Percentiles rank a stretch among this genome's conserved stretches.
Conservation (phyloP, 345 rosid genomes). For the Mallotus nudiflorus region DNA sequence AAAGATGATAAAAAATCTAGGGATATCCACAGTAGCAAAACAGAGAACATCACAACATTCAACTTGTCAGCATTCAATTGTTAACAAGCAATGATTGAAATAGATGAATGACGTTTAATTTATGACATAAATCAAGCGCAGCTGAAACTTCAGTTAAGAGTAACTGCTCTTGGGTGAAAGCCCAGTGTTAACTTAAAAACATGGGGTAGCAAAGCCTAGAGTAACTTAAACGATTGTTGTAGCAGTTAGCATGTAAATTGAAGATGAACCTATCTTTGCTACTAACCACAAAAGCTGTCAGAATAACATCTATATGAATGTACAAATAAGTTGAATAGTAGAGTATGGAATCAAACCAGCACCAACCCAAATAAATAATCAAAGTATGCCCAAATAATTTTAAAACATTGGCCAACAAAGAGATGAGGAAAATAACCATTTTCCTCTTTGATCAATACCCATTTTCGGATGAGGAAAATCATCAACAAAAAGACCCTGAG, state of each 20-base stretch:
- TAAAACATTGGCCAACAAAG: slow-evolving; percentile 7
- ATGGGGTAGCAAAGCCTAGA: neutral
- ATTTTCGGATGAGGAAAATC: neutral
- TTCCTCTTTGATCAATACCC: neutral
- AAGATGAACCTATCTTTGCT: neutral
- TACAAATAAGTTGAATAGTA: neutral
- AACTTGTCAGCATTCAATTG: neutral
- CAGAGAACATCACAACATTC: neutral
- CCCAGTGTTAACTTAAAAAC: too few species aligned
- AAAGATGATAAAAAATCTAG: too few species aligned
- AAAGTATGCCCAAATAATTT: neutral
- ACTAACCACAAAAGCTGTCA: neutral
- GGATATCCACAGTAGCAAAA: neutral
- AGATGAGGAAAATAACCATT: slow-evolving; percentile 1
- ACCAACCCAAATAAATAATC: neutral
- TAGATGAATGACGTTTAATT: neutral
- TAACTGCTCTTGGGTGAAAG: too few species aligned
- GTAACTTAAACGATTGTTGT: neutral
- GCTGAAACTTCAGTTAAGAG: too few species aligned
- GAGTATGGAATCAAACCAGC: neutral
- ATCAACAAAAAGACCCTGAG: slow-evolving; percentile 4
- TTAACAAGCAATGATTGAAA: too few species aligned
- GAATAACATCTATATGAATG: neutral
- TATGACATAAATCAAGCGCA: neutral
- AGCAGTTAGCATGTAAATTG: neutral